Evolutionary conservation across 1,139 yeast species (phyloP).

Genomic region (Nadsonia commutata): DNA sequence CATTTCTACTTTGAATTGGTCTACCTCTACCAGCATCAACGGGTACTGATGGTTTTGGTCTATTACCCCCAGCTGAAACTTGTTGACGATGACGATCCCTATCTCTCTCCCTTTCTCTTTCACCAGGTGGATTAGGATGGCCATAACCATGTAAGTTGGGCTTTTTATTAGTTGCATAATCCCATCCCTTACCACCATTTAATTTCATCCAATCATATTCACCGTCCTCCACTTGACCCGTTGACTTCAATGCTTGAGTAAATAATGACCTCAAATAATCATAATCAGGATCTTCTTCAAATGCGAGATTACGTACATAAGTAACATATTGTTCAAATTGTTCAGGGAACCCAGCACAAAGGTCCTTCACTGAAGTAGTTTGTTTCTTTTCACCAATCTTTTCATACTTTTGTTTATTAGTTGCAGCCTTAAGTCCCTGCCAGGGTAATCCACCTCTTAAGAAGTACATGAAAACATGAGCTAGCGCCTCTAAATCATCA

Average conservation of each 20-base stretch:
- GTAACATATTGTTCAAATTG: conserved; percentile 80
- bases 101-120: background rate
- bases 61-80: background rate
- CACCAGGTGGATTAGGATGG: conserved; percentile 38
- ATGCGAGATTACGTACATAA: conserved; percentile 67
- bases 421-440: conserved; percentile 98
- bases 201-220: conserved; percentile 92
- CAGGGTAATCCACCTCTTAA: conserved; percentile 90
- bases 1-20: too few species aligned
- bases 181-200: conserved; percentile 91
- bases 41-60: background rate
- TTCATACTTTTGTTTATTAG: conserved; percentile 90
- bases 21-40: too few species aligned
- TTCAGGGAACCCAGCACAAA: conserved; percentile 71
- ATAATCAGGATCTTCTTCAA: conserved; percentile 92
- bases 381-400: conserved; percentile 92
- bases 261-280: conserved; percentile 67
- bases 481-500: conserved; percentile 89
- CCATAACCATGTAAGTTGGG: conserved; percentile 91
- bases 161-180: conserved; percentile 65
- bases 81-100: background rate
- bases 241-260: conserved; percentile 54
- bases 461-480: conserved; percentile 90
- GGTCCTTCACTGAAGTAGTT: conserved; percentile 64
- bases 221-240: conserved; percentile 67